A percentile compares a stretch with the other conserved stretches of the same genome.
These are phyloP conservation scores for Pilaira anomala DNA, from an alignment of 192 early-diverging fungal species.

Conservation along the genomic window DNA sequence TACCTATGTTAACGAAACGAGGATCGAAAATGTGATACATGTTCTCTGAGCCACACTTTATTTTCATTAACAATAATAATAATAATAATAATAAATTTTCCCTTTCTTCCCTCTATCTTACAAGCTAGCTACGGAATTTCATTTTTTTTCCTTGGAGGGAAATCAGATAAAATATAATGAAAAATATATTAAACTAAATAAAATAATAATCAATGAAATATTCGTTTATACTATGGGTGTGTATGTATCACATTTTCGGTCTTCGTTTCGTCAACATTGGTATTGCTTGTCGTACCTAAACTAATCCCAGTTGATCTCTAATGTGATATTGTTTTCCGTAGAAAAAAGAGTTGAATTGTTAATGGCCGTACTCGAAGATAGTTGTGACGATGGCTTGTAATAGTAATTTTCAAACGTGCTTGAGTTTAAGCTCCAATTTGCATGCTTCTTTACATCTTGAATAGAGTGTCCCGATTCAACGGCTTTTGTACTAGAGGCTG, in stretches of 20 bases:
- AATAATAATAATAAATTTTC: no score
- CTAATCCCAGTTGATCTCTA: slow-evolving; percentile 5
- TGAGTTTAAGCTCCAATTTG: not conserved
- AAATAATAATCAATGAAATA: not conserved
- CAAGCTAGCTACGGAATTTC: no score
- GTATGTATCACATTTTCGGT: slow-evolving; percentile 7
- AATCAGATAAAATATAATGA: no score
- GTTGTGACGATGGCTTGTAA: not conserved
- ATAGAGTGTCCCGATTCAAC: not conserved
- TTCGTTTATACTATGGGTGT: not conserved
- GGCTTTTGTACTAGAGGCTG: slow-evolving; percentile 1
- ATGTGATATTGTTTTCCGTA: slow-evolving; percentile 15
- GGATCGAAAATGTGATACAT: no score
- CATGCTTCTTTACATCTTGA: not conserved
- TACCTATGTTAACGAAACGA: no score
- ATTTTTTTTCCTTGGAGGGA: no score
- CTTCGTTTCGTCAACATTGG: slow-evolving; percentile 15
- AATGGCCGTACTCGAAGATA: not conserved
- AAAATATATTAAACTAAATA: no score
- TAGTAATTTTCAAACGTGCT: slow-evolving; percentile 9
- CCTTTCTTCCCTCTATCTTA: no score
- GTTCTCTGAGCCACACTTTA: no score
- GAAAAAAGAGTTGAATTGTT: not conserved
- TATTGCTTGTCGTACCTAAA: slow-evolving; percentile 13
- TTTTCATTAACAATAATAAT: no score